A percentile compares a stretch with the other conserved stretches of the same genome.
These are phyloP conservation scores for Lepidium africanum DNA, from an alignment of 345 rosid species.

Conservation along the genomic window DNA sequence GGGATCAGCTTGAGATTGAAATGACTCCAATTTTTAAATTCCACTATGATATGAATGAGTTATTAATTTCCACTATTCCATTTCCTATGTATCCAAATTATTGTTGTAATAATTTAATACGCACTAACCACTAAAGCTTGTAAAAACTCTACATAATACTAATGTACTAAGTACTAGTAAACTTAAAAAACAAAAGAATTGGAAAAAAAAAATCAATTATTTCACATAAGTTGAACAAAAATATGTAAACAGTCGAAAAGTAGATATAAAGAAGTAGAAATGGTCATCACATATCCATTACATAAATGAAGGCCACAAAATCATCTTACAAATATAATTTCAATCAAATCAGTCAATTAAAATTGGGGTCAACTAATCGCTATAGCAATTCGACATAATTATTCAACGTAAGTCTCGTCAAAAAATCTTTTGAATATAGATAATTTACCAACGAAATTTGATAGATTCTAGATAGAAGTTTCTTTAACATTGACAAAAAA, in stretches of 20 bases:
- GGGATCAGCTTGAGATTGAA: constrained; percentile 1
- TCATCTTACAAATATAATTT: neutral
- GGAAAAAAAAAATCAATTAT: no score
- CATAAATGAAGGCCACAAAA: neutral
- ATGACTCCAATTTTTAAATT: neutral
- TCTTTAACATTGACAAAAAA: neutral
- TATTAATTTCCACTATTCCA: neutral
- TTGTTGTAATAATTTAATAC: no score
- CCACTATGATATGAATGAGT: neutral
- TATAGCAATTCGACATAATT: neutral
- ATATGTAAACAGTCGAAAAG: neutral
- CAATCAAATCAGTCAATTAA: neutral
- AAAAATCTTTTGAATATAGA: no score
- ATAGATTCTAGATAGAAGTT: neutral
- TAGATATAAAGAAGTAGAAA: neutral
- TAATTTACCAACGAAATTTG: neutral
- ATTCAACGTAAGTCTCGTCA: neutral
- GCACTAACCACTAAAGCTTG: no score
- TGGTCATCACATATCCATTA: neutral
- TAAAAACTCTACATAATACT: no score
- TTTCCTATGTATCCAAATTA: no score
- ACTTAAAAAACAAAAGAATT: no score
- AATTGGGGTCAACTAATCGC: neutral
- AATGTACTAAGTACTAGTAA: no score
- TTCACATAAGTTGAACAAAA: no score